Percentiles rank a stretch among this genome's conserved stretches.
Evolutionary conservation across 306 rosid species (phyloP).

Genomic region (Medicago ruthenica): DNA sequence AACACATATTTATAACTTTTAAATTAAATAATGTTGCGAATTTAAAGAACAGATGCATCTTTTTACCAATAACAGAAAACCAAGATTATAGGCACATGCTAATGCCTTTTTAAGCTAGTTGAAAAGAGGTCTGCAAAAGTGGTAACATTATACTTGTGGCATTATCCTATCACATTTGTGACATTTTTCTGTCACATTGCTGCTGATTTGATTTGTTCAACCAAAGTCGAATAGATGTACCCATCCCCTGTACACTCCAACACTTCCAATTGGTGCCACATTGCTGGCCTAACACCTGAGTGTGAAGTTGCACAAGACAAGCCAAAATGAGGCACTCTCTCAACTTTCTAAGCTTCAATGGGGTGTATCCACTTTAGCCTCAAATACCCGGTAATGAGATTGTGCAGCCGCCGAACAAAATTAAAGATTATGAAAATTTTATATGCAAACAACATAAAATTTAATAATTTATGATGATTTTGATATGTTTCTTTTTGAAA

Average conservation of each 20-base stretch:
- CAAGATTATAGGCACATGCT: background rate
- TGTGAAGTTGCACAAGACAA: constrained; percentile 50
- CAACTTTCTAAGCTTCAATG: constrained; percentile 44
- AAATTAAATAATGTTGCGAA: background rate
- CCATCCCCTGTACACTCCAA: background rate
- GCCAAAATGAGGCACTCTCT: constrained; percentile 55
- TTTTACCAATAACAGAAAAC: background rate
- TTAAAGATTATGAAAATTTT: background rate
- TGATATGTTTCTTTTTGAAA: too few relatives aligned
- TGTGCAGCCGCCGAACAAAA: background rate
- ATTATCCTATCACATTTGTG: background rate
- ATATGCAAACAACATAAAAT: too few relatives aligned
- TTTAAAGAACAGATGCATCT: background rate
- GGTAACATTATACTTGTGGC: background rate
- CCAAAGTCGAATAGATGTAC: background rate
- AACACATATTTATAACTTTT: too few relatives aligned
- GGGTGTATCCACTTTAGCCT: constrained; percentile 33
- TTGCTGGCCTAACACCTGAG: background rate
- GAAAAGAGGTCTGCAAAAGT: background rate
- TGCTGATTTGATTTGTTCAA: background rate
- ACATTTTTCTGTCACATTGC: background rate
- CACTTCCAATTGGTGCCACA: constrained; percentile 5
- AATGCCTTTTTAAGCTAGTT: background rate
- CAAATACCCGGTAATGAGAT: constrained; percentile 26
- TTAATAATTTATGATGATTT: background rate